Percentiles rank a stretch among this genome's conserved stretches.
Evolutionary conservation across 1,284 basidiomycete genomes (phyloP).

Genomic region (Microbotryum silenes-acaulis): DNA sequence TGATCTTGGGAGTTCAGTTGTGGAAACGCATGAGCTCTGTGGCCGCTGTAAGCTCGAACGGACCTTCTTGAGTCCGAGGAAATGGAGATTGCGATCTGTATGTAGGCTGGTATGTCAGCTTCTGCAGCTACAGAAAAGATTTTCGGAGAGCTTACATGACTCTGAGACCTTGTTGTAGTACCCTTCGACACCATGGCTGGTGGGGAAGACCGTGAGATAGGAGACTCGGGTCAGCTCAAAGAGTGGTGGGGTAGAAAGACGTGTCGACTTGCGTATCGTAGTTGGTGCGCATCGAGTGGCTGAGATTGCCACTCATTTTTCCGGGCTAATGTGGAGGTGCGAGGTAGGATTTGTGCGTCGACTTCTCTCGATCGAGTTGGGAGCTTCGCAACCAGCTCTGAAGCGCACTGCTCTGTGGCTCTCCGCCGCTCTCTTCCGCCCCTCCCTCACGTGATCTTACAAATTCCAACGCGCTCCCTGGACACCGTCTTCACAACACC

Average conservation of each 20-base stretch:
- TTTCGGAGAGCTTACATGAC: slow-evolving; percentile 10
- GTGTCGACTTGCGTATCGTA: slow-evolving; percentile 45
- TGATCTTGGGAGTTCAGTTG: not conserved
- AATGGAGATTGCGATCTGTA: slow-evolving; percentile 60
- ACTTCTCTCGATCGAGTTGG: no score
- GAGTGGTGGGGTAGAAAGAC: not conserved
- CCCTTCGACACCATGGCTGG: slow-evolving; percentile 55
- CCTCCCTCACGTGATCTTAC: no score
- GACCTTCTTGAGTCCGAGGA: slow-evolving; percentile 56
- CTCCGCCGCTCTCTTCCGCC: no score
- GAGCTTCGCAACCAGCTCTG: not conserved
- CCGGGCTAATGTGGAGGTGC: not conserved
- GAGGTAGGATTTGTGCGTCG: no score
- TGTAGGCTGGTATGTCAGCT: not conserved
- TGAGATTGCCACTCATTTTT: slow-evolving; percentile 46
- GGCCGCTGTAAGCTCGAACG: slow-evolving; percentile 51
- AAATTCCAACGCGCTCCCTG: no score
- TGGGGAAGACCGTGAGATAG: not conserved
- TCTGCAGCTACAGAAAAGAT: not conserved
- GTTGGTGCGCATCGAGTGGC: slow-evolving; percentile 60
- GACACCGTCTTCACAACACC: no score
- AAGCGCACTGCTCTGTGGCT: not conserved
- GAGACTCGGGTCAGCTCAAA: no score
- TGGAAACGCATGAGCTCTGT: slow-evolving; percentile 22
- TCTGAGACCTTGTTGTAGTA: slow-evolving; percentile 36